Conservation (phyloP, 2,329 filamentous ascomycete genomes). For the Daldinia sp. region DNA sequence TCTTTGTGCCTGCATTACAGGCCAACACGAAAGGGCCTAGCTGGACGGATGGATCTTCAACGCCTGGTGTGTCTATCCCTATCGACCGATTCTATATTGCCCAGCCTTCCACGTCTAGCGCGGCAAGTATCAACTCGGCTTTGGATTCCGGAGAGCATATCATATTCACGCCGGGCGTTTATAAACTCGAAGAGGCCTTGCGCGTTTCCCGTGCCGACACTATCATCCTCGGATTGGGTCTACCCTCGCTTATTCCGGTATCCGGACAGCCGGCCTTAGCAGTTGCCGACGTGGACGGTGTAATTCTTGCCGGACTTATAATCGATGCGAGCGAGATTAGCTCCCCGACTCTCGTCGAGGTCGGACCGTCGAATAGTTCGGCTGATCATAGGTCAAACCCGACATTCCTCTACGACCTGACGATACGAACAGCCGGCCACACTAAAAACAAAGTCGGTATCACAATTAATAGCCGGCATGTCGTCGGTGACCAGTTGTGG, state of each 20-base stretch:
- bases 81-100: slow-evolving; percentile 44
- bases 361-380: slow-evolving; percentile 40
- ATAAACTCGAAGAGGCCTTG: slow-evolving; percentile 42
- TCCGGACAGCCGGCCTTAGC: slow-evolving; percentile 40
- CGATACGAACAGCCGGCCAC: slow-evolving; percentile 44
- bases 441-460: slow-evolving; percentile 45
- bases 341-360: slow-evolving; percentile 43
- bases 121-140: slow-evolving; percentile 43
- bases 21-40: slow-evolving; percentile 43
- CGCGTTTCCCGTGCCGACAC: slow-evolving; percentile 40
- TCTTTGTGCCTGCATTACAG: slow-evolving; percentile 45
- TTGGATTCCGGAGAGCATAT: slow-evolving; percentile 44
- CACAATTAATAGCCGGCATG: slow-evolving; percentile 45
- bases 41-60: slow-evolving; percentile 39
- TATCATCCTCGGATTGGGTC: slow-evolving; percentile 45
- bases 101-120: slow-evolving; percentile 35
- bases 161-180: slow-evolving; percentile 46
- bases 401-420: slow-evolving; percentile 47
- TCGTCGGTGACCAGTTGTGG: slow-evolving; percentile 47
- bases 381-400: slow-evolving; percentile 42
- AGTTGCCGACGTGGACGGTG: slow-evolving; percentile 45
- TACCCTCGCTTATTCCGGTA: slow-evolving; percentile 44
- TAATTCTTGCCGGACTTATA: slow-evolving; percentile 46
- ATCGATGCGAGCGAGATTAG: slow-evolving; percentile 44
- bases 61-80: slow-evolving; percentile 43